Conservation (phyloP, 805 yeast genomes). For the Kurtzmaniella fragi region DNA sequence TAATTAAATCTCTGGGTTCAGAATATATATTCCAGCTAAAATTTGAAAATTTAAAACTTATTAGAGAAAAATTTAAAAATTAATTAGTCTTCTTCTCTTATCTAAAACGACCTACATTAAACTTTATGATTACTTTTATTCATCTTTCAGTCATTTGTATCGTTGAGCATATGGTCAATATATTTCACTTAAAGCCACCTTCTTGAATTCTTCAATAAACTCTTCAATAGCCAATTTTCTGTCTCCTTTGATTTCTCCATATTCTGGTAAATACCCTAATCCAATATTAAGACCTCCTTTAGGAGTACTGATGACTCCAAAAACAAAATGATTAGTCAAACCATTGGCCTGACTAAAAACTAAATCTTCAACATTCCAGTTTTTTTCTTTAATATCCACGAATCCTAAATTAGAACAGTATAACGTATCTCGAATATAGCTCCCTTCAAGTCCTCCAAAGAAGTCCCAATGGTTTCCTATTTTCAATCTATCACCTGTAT, state of each 20-base stretch:
- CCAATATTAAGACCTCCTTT: slow-evolving; percentile 13
- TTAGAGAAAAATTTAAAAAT: too few species aligned
- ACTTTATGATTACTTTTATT: too few species aligned
- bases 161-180: too few species aligned
- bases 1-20: too few species aligned
- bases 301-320: slow-evolving; percentile 10
- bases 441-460: slow-evolving; percentile 7
- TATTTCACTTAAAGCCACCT: too few species aligned
- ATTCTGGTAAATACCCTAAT: slow-evolving; percentile 7
- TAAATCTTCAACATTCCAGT: slow-evolving; percentile 8
- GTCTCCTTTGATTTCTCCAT: slow-evolving; percentile 5
- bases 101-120: too few species aligned
- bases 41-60: too few species aligned
- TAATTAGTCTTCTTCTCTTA: too few species aligned
- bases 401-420: slow-evolving; percentile 17
- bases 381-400: slow-evolving; percentile 4
- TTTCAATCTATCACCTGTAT: slow-evolving; percentile 5
- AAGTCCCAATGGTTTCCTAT: slow-evolving; percentile 8
- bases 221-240: background rate
- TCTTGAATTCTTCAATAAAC: slow-evolving; percentile 1
- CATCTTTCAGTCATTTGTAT: too few species aligned
- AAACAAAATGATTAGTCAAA: slow-evolving; percentile 8
- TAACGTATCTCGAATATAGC: slow-evolving; percentile 8
- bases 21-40: too few species aligned
- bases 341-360: slow-evolving; percentile 17